Evolutionary conservation across 768 basidiomycete species (phyloP).

Genomic region (Rhodocollybia butyracea): DNA sequence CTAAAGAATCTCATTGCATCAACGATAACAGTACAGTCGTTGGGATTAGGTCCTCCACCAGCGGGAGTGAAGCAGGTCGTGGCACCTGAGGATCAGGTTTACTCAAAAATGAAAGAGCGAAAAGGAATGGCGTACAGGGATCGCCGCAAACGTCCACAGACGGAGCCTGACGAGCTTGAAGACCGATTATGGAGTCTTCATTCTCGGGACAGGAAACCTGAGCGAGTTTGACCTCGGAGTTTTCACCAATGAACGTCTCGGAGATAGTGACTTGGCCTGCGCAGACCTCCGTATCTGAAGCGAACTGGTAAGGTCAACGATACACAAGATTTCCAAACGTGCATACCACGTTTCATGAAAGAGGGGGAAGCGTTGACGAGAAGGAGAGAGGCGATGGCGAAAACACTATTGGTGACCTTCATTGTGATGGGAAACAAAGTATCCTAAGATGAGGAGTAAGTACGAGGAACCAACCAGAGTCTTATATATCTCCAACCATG

Average conservation of each 20-base stretch:
- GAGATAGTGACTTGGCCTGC: constrained; percentile 10
- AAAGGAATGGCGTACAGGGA: neutral
- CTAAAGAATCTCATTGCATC: constrained; percentile 45
- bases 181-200: constrained; percentile 7
- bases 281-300: neutral
- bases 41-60: constrained; percentile 45
- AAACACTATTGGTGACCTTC: neutral
- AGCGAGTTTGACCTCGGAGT: constrained; percentile 39
- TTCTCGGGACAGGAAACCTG: constrained; percentile 26
- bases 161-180: neutral
- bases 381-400: neutral
- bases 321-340: too few species aligned
- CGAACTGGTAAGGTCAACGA: too few species aligned
- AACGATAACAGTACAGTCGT: constrained; percentile 46
- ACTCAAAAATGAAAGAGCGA: constrained; percentile 11
- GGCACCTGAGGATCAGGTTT: constrained; percentile 17
- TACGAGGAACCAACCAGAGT: too few species aligned
- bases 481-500: too few species aligned
- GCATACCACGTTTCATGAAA: neutral
- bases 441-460: too few species aligned
- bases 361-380: neutral
- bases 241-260: constrained; percentile 35
- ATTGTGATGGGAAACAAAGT: neutral
- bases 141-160: neutral
- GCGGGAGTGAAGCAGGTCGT: constrained; percentile 44